Evolutionary conservation across 768 basidiomycete genomes (phyloP), one percentile per base, ranked within the genome.

Genomic region (Kwoniella mangroviensis): DNA sequence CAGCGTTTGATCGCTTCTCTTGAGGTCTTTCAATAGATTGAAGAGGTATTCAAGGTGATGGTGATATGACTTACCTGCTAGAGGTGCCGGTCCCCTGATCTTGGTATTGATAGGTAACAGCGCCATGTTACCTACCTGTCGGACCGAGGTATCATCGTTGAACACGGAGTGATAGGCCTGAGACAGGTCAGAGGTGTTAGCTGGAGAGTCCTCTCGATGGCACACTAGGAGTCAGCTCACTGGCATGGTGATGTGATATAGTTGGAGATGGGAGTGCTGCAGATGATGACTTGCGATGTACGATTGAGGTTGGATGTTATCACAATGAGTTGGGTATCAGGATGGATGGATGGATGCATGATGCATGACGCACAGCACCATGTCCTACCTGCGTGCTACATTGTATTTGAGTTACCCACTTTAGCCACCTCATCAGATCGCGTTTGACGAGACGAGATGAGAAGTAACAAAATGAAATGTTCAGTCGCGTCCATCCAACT

Each of bases 161-260:
- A 94, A 89, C 4, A 92, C 85, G 3, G 97, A 98, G 84, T 99
- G 96, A 82, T 99, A 99, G 22, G 96, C 96, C 97, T 98, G 73
- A 11, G 9, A 22, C 19, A 34, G 34, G 34, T 34, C 34, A 34
- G 9, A 7, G 34, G 34, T 34, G 34, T 34, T 34, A 34, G 34
- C 34, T 34, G 34, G 34, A 6, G 34, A 34, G 34, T 7, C 34
- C 34, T 34, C 34, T 34, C 34, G 34, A 34, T 34, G 9, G 34
- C 58, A 42, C 22, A 60, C 7, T 22, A n/a, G n/a, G 15, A 43
- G 41, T 43, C 17, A 52, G 40, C 63, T 64, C n/a, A 64, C 63
- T 15, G 63, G 63, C 63, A 64, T 64, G 24, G 2, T 64, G 63
- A 26, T 10, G 26, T 24, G 5, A 17, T 28, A 28, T 28, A 7